These are phyloP conservation scores for Zea luxurians DNA, from an alignment of 176 grass and related monocot species.

Conservation along the genomic window DNA sequence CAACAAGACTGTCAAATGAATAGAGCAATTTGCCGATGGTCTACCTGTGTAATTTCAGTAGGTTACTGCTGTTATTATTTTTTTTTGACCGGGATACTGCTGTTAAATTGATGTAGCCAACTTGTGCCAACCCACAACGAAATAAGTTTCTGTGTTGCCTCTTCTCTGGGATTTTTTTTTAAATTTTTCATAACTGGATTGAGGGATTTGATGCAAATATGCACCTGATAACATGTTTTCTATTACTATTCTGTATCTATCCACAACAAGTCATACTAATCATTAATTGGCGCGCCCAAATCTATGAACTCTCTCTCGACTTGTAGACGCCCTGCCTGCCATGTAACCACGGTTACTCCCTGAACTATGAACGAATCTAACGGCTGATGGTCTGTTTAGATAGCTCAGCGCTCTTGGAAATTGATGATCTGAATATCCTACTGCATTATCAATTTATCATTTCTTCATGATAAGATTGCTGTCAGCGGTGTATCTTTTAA, in stretches of 20 bases:
- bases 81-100: background rate
- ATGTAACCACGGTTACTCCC: background rate
- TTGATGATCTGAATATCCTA: background rate
- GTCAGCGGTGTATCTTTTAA: background rate
- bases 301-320: background rate
- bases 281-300: background rate
- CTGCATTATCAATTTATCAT: background rate
- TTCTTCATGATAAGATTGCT: background rate
- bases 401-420: background rate
- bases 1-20: background rate
- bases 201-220: background rate
- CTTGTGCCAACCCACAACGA: too few relatives aligned
- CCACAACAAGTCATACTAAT: background rate
- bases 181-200: background rate
- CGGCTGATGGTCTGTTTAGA: background rate
- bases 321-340: background rate
- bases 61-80: background rate
- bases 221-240: background rate
- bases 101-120: background rate
- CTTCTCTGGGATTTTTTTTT: background rate
- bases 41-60: background rate
- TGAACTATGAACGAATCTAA: background rate
- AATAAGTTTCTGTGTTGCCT: background rate
- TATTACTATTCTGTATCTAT: too few relatives aligned
- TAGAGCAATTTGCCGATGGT: background rate